Percentiles rank a stretch among this genome's conserved stretches.
phyloP scores from a whole-genome alignment of 192 early-diverging fungal species.

The Gryganskiella cystojenkinii region DNA sequence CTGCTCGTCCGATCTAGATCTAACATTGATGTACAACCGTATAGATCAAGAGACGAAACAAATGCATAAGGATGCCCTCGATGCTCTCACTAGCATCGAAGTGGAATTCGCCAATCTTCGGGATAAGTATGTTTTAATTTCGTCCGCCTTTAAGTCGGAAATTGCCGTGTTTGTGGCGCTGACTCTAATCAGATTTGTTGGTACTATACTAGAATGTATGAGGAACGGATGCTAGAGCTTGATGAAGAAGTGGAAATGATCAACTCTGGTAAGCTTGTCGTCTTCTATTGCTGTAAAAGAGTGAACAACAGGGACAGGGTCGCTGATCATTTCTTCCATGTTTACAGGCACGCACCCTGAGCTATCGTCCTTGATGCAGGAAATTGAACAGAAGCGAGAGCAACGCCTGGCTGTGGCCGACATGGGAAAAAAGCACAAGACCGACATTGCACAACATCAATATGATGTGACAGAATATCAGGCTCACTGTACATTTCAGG shows the following conservation, averaged over 20 bases:
- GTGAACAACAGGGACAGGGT: too few species aligned
- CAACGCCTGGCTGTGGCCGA: constrained; percentile 56
- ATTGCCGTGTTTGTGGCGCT: neutral
- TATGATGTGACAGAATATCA: constrained; percentile 59
- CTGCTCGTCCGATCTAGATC: neutral
- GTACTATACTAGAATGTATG: constrained; percentile 56
- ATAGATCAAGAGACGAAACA: constrained; percentile 59
- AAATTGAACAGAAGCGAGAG: constrained; percentile 63
- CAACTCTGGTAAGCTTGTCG: constrained; percentile 60
- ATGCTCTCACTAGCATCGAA: constrained; percentile 65
- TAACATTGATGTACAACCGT: neutral
- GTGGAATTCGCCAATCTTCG: constrained; percentile 65
- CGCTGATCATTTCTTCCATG: neutral
- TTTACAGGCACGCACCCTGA: constrained; percentile 63
- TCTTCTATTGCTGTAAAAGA: too few species aligned
- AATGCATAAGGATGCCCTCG: constrained; percentile 60
- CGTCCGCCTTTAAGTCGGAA: too few species aligned
- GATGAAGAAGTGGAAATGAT: constrained; percentile 64
- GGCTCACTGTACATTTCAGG: constrained; percentile 56
- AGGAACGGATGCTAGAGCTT: constrained; percentile 64
- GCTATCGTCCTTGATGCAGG: constrained; percentile 58
- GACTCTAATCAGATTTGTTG: neutral
- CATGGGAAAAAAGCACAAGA: constrained; percentile 57
- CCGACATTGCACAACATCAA: constrained; percentile 49
- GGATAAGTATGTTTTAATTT: constrained; percentile 68